Evolutionary conservation across 2,329 filamentous ascomycete species (phyloP).

Genomic region (Cercospora sp.): DNA sequence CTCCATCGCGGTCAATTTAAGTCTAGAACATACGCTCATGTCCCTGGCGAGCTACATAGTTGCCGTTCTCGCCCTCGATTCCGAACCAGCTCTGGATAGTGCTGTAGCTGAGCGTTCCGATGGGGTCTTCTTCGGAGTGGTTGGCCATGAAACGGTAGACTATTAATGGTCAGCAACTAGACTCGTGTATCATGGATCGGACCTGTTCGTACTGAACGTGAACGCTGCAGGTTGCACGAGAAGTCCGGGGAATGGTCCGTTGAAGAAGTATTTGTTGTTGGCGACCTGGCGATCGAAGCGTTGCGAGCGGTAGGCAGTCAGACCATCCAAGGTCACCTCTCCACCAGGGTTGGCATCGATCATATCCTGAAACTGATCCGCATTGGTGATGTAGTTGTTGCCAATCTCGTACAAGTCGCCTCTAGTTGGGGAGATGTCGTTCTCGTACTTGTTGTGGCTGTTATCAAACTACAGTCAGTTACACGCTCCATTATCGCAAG

Average conservation of each 20-base stretch:
- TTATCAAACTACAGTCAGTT: neutral
- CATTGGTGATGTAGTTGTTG: slow-evolving; percentile 32
- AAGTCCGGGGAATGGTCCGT: slow-evolving; percentile 11
- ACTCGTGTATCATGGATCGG: neutral
- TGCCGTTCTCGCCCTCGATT: slow-evolving; percentile 26
- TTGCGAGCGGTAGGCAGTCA: slow-evolving; percentile 24
- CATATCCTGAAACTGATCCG: slow-evolving; percentile 33
- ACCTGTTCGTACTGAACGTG: slow-evolving; percentile 18
- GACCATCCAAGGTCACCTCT: slow-evolving; percentile 21
- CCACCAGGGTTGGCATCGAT: slow-evolving; percentile 32
- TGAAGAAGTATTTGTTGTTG: slow-evolving; percentile 37
- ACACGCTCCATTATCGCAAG: neutral
- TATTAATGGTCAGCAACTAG: neutral
- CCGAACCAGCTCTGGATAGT: slow-evolving; percentile 31
- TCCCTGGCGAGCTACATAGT: slow-evolving; percentile 26
- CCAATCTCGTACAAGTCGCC: slow-evolving; percentile 37
- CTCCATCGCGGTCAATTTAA: neutral
- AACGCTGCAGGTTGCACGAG: slow-evolving; percentile 30
- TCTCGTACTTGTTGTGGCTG: slow-evolving; percentile 41
- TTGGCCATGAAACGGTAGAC: slow-evolving; percentile 38
- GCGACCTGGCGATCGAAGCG: slow-evolving; percentile 28
- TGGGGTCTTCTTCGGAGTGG: slow-evolving; percentile 28
- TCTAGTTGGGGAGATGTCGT: slow-evolving; percentile 38
- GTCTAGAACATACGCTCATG: slow-evolving; percentile 21
- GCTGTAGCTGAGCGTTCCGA: slow-evolving; percentile 26